Base-by-base conservation (phyloP, 495 filamentous ascomycete species). In the Daldinia childiae region DNA sequence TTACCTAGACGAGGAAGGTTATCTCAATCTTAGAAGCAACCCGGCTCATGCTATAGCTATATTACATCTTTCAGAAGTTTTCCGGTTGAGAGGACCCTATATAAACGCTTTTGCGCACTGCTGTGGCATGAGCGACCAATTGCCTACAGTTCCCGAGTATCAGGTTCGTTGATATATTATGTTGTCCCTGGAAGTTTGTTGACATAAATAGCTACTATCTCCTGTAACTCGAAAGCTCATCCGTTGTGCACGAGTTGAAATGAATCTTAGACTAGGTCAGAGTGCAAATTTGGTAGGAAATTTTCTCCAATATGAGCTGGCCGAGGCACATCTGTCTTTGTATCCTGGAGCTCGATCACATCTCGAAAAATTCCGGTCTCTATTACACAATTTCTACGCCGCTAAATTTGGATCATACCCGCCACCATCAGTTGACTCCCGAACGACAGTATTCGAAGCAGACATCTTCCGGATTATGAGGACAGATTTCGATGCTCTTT, bases 31-130 rank as follows among this genome's bases (percentile, higher is more conserved):
- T 68, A 80, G 80, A n/a, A 81, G 85, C 48, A 85, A 83, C 54
- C 84, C 86, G 0, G 84, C 86, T 64, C 86, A 91, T 76, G 86
- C 90, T 7, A 69, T 91, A 7, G 88, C 85, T 4, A 75, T 87
- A 45, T 80, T 92, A 3, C 84, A 82, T 48, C 85, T 90, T 48
- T 87, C 90, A n/a, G 90, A 92, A 66, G 77, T 81, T 54, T 87
- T 85, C 63, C 80, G 83, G 59, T 72, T 90, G 21, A 82, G 75
- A 39, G 81, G 86, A 26, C 72, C 90, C 24, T 92, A 89, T 81
- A 85, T 84, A 14, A 83, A 90, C 69, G 86, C 89, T 1, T 90
- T 91, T 74, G 86, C 83, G 11, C 90, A 92, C 68, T 90, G 89
- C 71, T 84, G 86, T 38, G 90, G 90, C 55, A 91, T 91, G 90